Percentiles rank a stretch among this genome's conserved stretches.
Evolutionary conservation across 345 rosid genomes (phyloP).

Genomic region (Ceriops tagal): DNA sequence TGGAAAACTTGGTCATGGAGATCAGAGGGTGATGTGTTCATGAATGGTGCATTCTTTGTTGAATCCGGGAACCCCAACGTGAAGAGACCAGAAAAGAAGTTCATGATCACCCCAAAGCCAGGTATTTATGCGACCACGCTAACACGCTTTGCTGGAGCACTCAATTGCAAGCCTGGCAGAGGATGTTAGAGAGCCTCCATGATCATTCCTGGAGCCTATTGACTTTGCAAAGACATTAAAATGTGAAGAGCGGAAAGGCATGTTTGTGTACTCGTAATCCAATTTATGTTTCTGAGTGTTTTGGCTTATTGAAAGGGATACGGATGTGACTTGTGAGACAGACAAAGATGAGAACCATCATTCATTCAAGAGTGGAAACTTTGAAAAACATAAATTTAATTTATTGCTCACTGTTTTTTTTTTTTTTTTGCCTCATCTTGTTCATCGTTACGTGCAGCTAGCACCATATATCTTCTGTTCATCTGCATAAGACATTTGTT

Average conservation of each 20-base stretch:
- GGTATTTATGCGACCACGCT: conserved; percentile 41
- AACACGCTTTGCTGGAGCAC: conserved; percentile 48
- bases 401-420: too few relatives aligned
- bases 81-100: conserved; percentile 6
- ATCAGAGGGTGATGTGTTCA: conserved; percentile 59
- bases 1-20: conserved; percentile 73
- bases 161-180: conserved; percentile 30
- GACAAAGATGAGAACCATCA: too few relatives aligned
- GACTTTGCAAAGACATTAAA: background rate
- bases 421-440: too few relatives aligned
- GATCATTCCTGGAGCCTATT: background rate
- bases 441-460: too few relatives aligned
- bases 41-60: conserved; percentile 67
- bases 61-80: conserved; percentile 45
- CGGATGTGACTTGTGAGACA: too few relatives aligned
- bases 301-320: too few relatives aligned
- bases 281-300: too few relatives aligned
- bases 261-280: too few relatives aligned
- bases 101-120: conserved; percentile 41
- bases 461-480: too few relatives aligned
- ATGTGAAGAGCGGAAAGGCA: background rate
- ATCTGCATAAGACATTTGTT: too few relatives aligned
- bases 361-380: too few relatives aligned
- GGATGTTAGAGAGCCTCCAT: background rate
- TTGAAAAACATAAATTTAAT: too few relatives aligned